Conservation (phyloP, 2,329 filamentous ascomycete species). For the Talaromyces amestolkiae region DNA sequence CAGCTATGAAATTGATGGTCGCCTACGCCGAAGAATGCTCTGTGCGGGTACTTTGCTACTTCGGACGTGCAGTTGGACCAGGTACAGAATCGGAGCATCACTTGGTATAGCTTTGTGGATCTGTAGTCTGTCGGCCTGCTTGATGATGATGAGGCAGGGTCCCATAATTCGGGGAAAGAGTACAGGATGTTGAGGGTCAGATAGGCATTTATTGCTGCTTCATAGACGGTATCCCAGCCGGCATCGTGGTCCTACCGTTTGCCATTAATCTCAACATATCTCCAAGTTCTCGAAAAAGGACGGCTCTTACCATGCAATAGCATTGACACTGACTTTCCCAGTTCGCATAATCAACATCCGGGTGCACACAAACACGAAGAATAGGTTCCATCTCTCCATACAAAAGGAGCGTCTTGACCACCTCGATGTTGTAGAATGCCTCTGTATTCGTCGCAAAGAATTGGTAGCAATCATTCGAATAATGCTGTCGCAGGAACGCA, state of each 20-base stretch:
- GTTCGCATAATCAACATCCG: neutral
- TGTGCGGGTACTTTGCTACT: slow-evolving; percentile 5
- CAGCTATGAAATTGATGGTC: neutral
- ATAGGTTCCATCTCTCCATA: slow-evolving; percentile 10
- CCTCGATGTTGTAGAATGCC: slow-evolving; percentile 7
- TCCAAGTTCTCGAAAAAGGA: neutral
- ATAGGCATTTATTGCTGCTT: neutral
- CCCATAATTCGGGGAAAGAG: slow-evolving; percentile 7
- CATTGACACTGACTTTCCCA: neutral
- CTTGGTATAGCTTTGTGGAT: slow-evolving; percentile 9
- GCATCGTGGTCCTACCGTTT: neutral
- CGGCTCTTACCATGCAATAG: neutral
- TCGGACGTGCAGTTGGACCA: neutral
- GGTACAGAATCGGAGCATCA: slow-evolving; percentile 5
- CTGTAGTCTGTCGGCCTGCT: neutral
- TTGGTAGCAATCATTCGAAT: neutral
- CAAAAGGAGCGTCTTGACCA: slow-evolving; percentile 4
- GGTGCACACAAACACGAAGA: neutral
- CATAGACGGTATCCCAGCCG: slow-evolving; percentile 8
- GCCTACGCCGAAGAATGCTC: slow-evolving; percentile 7
- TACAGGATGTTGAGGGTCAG: slow-evolving; percentile 8
- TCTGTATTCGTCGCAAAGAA: neutral
- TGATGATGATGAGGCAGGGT: neutral
- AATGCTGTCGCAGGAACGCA: neutral
- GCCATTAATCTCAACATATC: neutral